Evolutionary conservation across 2,329 filamentous ascomycete genomes (phyloP).

Genomic region (Calonectria honghensis): DNA sequence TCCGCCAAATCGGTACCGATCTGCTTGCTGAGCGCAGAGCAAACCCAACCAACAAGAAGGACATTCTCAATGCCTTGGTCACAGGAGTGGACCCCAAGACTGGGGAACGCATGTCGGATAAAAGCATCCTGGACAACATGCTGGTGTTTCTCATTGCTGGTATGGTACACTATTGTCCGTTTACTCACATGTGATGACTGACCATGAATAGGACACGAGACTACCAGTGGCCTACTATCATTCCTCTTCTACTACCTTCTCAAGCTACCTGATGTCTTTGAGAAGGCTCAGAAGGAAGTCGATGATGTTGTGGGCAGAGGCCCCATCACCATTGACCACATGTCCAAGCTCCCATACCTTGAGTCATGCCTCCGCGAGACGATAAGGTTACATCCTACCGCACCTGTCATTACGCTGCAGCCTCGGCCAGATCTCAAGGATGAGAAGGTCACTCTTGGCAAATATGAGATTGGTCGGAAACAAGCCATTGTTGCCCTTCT

Average conservation of each 20-base stretch:
- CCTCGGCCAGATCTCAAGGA: constrained; percentile 43
- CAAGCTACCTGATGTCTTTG: constrained; percentile 73
- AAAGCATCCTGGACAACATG: constrained; percentile 79
- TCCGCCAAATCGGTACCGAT: constrained; percentile 72
- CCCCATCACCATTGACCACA: constrained; percentile 73
- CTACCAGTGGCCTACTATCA: constrained; percentile 77
- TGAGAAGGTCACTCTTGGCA: constrained; percentile 66
- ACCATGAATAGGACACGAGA: constrained; percentile 71
- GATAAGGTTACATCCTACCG: constrained; percentile 54
- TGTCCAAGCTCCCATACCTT: constrained; percentile 78
- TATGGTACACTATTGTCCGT: neutral
- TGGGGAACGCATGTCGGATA: constrained; percentile 75
- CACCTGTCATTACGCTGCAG: constrained; percentile 55
- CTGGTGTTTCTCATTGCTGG: constrained; percentile 81
- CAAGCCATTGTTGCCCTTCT: constrained; percentile 68
- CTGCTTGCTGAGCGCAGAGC: constrained; percentile 73
- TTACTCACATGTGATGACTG: neutral
- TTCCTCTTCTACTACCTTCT: constrained; percentile 77
- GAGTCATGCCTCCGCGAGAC: constrained; percentile 77
- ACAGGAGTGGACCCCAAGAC: constrained; percentile 78
- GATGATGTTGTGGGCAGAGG: constrained; percentile 75
- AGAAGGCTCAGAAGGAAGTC: constrained; percentile 77
- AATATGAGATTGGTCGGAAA: constrained; percentile 70
- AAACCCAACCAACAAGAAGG: constrained; percentile 72
- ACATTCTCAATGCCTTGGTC: constrained; percentile 81